Evolutionary conservation across 2,329 filamentous ascomycete species (phyloP).

Genomic region (Nemania diffusa): DNA sequence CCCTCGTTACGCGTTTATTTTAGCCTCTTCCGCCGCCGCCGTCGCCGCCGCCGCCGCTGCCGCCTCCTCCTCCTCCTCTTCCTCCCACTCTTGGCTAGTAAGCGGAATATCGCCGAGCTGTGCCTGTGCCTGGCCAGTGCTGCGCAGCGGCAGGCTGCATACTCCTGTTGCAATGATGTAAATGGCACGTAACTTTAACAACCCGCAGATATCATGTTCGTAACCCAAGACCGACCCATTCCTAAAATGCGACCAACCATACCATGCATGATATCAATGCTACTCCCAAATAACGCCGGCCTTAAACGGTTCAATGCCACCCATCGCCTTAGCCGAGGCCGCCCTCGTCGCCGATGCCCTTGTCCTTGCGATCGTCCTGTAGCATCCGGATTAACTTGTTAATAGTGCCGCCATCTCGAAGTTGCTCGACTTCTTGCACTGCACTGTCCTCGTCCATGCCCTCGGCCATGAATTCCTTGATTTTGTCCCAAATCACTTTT

Average conservation of each 20-base stretch:
- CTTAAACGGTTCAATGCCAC: conserved; percentile 31
- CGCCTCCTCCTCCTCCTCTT: no score
- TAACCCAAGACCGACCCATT: conserved; percentile 29
- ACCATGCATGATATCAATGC: conserved; percentile 45
- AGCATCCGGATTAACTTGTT: conserved; percentile 53
- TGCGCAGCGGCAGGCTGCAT: background rate
- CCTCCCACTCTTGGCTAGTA: background rate
- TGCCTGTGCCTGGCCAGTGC: background rate
- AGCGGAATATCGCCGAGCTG: conserved; percentile 3
- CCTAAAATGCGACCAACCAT: conserved; percentile 36
- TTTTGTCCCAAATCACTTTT: conserved; percentile 55
- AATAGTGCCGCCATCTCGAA: conserved; percentile 52
- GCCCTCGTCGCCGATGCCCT: conserved; percentile 46
- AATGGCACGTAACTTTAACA: background rate
- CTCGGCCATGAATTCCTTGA: conserved; percentile 51
- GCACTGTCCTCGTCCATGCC: conserved; percentile 51
- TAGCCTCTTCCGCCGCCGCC: no score
- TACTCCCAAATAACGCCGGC: conserved; percentile 37
- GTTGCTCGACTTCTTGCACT: conserved; percentile 51
- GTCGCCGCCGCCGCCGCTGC: no score
- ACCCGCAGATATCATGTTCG: conserved; percentile 21
- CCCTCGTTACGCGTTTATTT: background rate
- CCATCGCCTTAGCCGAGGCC: conserved; percentile 35
- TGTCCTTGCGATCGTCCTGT: conserved; percentile 52
- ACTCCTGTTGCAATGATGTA: conserved; percentile 4